Evolutionary conservation across 2,329 filamentous ascomycete species (phyloP).

Genomic region (Colletotrichum phormii): DNA sequence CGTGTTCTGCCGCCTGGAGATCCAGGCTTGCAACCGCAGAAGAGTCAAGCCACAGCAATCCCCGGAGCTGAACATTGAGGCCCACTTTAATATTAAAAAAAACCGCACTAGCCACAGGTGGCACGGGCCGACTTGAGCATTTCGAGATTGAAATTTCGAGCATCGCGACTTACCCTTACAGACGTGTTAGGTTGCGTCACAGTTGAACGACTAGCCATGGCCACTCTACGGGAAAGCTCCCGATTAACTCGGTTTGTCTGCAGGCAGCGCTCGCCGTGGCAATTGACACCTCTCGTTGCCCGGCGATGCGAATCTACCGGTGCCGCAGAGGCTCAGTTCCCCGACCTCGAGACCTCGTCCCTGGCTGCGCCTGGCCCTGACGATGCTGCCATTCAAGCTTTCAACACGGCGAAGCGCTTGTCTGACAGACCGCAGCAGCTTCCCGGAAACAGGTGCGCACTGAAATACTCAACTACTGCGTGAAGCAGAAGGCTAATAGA

Average conservation of each 20-base stretch:
- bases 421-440: conserved; percentile 51
- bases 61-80: background rate
- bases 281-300: conserved; percentile 37
- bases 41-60: conserved; percentile 14
- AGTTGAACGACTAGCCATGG: conserved; percentile 47
- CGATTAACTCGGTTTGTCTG: conserved; percentile 49
- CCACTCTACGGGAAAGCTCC: conserved; percentile 54
- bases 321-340: conserved; percentile 51
- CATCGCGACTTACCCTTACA: conserved; percentile 31
- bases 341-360: conserved; percentile 66
- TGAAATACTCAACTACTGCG: conserved; percentile 34
- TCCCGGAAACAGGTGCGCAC: conserved; percentile 59
- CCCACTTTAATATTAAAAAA: conserved; percentile 10
- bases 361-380: conserved; percentile 56
- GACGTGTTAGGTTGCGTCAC: conserved; percentile 25
- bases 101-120: conserved; percentile 22
- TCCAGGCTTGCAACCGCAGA: background rate
- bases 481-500: conserved; percentile 41
- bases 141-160: conserved; percentile 38
- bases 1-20: background rate
- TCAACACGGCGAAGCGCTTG: conserved; percentile 52
- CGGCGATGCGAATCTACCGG: conserved; percentile 61
- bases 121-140: conserved; percentile 34
- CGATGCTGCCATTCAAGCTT: conserved; percentile 51
- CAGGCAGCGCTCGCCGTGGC: conserved; percentile 43